phyloP scores from a whole-genome alignment of 2,329 filamentous ascomycete species.

The Plectosphaerella sp. region DNA sequence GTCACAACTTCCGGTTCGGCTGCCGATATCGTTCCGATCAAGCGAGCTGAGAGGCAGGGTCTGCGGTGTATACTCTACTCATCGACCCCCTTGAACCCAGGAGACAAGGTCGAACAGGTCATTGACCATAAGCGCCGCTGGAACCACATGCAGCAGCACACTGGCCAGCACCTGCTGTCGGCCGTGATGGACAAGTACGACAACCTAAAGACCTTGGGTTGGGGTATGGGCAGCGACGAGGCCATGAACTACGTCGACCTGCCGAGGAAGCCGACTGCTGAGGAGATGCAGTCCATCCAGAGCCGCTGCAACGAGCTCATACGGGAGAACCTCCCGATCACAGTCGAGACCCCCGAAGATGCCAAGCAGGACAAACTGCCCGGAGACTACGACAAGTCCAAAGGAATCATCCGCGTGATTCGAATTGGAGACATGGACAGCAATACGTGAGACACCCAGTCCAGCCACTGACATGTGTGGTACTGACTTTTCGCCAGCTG shows the following conservation, averaged over 20 bases:
- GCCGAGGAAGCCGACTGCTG: constrained; percentile 17
- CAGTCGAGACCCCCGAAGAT: constrained; percentile 18
- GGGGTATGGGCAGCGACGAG: constrained; percentile 22
- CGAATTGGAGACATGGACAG: constrained; percentile 22
- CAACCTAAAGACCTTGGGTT: constrained; percentile 19
- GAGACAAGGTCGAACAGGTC: constrained; percentile 17
- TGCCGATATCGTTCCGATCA: constrained; percentile 13
- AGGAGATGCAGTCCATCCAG: constrained; percentile 20
- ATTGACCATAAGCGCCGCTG: constrained; percentile 22
- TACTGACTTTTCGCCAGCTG: constrained; percentile 11
- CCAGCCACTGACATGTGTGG: too few relatives aligned
- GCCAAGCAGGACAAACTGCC: constrained; percentile 18
- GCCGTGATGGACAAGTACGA: constrained; percentile 21
- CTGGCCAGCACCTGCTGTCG: constrained; percentile 24
- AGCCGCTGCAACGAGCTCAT: constrained; percentile 18
- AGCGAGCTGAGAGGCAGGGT: constrained; percentile 19
- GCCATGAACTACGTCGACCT: constrained; percentile 25
- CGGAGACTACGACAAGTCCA: constrained; percentile 22
- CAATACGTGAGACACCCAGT: constrained; percentile 17
- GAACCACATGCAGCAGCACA: constrained; percentile 29
- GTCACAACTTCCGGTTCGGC: not conserved
- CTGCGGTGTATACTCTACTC: constrained; percentile 19
- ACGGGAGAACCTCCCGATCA: constrained; percentile 16
- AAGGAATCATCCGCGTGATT: constrained; percentile 22
- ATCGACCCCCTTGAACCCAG: constrained; percentile 10